Evolutionary conservation across 2,329 filamentous ascomycete genomes (phyloP).

Genomic region (Daldinia eschscholtzii): DNA sequence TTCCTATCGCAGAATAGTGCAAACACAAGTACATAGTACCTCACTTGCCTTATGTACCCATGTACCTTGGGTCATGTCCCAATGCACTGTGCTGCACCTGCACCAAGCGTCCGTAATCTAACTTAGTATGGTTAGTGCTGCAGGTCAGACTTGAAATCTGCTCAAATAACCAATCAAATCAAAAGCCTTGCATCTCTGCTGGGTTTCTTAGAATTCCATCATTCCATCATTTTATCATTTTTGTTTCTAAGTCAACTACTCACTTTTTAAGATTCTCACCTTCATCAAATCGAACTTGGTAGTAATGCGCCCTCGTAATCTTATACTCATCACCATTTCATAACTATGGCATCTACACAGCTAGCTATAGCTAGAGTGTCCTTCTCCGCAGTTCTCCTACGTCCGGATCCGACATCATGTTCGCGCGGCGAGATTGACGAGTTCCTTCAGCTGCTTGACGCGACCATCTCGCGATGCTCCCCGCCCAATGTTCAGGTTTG

Average conservation of each 20-base stretch:
- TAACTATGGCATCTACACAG: constrained; percentile 74
- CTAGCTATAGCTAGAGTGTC: constrained; percentile 83
- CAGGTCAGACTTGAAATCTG: constrained; percentile 8
- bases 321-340: constrained; percentile 7
- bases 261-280: neutral
- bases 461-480: constrained; percentile 78
- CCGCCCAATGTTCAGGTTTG: constrained; percentile 91
- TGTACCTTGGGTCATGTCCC: neutral
- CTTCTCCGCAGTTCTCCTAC: constrained; percentile 79
- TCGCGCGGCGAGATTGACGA: constrained; percentile 76
- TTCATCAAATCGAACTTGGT: constrained; percentile 7
- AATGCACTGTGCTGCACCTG: constrained; percentile 3
- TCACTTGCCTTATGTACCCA: neutral
- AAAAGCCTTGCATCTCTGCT: constrained; percentile 24
- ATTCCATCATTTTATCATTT: constrained; percentile 3
- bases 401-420: constrained; percentile 78
- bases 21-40: too few relatives aligned
- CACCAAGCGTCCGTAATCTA: constrained; percentile 6
- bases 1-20: neutral
- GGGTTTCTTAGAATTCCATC: constrained; percentile 20
- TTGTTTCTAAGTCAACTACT: neutral
- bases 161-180: constrained; percentile 24
- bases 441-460: constrained; percentile 75
- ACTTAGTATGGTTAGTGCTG: constrained; percentile 12
- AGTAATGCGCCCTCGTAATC: constrained; percentile 29